These are phyloP conservation scores for Claviceps cyperi DNA, from an alignment of 2,329 filamentous ascomycete genomes.

Conservation along the genomic window DNA sequence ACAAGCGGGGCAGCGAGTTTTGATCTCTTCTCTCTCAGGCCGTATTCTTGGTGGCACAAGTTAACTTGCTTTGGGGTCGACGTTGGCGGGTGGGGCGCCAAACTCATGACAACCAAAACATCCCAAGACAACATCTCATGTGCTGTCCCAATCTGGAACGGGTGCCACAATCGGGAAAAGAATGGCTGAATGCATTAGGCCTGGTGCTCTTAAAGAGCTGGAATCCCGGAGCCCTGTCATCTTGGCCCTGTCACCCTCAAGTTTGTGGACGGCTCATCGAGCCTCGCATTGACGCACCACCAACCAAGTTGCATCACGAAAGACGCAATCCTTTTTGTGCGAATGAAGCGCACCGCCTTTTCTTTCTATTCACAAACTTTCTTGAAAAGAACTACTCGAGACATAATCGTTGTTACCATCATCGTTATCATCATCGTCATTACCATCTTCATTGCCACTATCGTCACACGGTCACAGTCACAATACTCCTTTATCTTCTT, in stretches of 20 bases:
- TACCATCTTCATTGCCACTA: background rate
- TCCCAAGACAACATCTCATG: constrained; percentile 2
- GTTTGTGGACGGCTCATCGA: background rate
- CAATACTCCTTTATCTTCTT: background rate
- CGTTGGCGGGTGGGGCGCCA: no score
- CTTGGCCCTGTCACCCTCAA: no score
- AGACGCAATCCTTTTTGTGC: background rate
- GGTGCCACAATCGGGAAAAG: background rate
- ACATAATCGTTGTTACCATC: background rate
- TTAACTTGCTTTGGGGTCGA: no score
- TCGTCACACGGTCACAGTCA: background rate
- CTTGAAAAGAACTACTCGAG: background rate
- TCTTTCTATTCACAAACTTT: background rate
- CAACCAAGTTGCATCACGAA: background rate
- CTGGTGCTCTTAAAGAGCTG: no score
- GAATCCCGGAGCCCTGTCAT: no score
- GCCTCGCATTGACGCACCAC: background rate
- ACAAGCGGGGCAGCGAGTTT: constrained; percentile 18
- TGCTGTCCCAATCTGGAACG: background rate
- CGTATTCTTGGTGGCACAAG: background rate
- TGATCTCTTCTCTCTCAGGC: constrained; percentile 8
- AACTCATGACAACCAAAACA: no score
- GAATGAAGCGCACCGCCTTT: background rate
- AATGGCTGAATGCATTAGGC: background rate
- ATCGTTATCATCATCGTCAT: background rate